phyloP scores from a whole-genome alignment of 441 rosid species.

The Dalechampia spathulata region DNA sequence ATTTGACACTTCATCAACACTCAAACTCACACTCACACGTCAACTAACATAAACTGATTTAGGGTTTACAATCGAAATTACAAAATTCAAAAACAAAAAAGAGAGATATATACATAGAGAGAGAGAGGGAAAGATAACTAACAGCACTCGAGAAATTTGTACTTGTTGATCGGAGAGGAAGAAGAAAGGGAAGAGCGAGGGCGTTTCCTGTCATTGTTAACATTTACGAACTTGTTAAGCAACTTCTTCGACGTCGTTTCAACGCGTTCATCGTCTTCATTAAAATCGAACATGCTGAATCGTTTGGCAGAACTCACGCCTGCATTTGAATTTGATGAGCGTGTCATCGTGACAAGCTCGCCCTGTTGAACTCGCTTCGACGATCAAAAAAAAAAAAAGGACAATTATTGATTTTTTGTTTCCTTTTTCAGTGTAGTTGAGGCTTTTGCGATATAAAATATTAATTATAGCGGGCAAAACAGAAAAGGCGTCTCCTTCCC shows the following conservation, averaged over 20 bases:
- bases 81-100: neutral
- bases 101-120: neutral
- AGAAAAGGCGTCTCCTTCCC: too few species aligned
- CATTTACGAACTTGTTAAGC: constrained; percentile 19
- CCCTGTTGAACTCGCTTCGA: too few species aligned
- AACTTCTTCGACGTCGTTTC: constrained; percentile 28
- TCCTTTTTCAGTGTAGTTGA: too few species aligned
- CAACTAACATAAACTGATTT: too few species aligned
- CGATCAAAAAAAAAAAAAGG: too few species aligned
- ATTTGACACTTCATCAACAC: too few species aligned
- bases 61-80: too few species aligned
- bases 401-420: too few species aligned
- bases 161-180: constrained; percentile 27
- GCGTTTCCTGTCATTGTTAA: constrained; percentile 13
- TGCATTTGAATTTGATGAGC: constrained; percentile 8
- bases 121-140: constrained; percentile 13
- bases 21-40: too few species aligned
- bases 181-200: constrained; percentile 3
- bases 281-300: constrained; percentile 37
- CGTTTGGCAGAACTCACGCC: constrained; percentile 10
- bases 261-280: constrained; percentile 38
- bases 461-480: too few species aligned
- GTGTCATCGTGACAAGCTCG: constrained; percentile 21
- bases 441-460: too few species aligned
- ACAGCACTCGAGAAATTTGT: constrained; percentile 40